Percentiles rank a stretch among this genome's conserved stretches.
These are phyloP conservation scores for Trifolium pratense DNA, from an alignment of 306 rosid genomes.

Conservation along the genomic window DNA sequence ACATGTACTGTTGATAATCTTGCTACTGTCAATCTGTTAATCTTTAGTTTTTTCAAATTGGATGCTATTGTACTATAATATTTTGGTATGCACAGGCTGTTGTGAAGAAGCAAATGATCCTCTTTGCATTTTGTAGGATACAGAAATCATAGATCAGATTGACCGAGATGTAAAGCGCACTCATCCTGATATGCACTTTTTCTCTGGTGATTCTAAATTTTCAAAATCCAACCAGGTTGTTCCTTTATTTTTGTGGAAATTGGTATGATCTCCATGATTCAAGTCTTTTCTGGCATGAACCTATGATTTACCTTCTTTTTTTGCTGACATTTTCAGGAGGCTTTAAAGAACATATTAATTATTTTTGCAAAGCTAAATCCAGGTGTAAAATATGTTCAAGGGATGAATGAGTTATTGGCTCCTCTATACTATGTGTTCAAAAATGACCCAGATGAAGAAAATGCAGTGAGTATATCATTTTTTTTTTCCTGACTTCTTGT, in stretches of 20 bases:
- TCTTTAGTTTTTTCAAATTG: background rate
- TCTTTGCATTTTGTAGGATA: slow-evolving; percentile 66
- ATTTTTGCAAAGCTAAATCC: slow-evolving; percentile 96
- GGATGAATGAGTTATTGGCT: slow-evolving; percentile 98
- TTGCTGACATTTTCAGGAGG: slow-evolving; percentile 68
- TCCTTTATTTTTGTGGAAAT: slow-evolving; percentile 34
- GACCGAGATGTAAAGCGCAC: slow-evolving; percentile 98
- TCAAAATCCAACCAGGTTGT: slow-evolving; percentile 90
- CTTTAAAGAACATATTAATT: slow-evolving; percentile 79
- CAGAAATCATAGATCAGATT: slow-evolving; percentile 95
- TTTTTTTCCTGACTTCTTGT: background rate
- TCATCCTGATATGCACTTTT: slow-evolving; percentile 97
- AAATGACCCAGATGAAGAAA: slow-evolving; percentile 90
- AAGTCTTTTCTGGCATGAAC: slow-evolving; percentile 4
- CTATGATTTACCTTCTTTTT: slow-evolving; percentile 34
- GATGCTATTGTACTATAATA: slow-evolving; percentile 16
- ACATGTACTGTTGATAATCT: background rate
- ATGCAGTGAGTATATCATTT: slow-evolving; percentile 65
- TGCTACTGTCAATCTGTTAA: slow-evolving; percentile 7
- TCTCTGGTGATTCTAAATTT: slow-evolving; percentile 83
- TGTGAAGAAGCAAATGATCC: slow-evolving; percentile 36
- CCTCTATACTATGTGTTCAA: slow-evolving; percentile 87
- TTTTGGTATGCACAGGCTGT: slow-evolving; percentile 28
- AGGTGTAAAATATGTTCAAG: slow-evolving; percentile 97
- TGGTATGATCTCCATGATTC: slow-evolving; percentile 22